Evolutionary conservation across 2,329 filamentous ascomycete species (phyloP).

Genomic region (Drechslerella coelobrocha): DNA sequence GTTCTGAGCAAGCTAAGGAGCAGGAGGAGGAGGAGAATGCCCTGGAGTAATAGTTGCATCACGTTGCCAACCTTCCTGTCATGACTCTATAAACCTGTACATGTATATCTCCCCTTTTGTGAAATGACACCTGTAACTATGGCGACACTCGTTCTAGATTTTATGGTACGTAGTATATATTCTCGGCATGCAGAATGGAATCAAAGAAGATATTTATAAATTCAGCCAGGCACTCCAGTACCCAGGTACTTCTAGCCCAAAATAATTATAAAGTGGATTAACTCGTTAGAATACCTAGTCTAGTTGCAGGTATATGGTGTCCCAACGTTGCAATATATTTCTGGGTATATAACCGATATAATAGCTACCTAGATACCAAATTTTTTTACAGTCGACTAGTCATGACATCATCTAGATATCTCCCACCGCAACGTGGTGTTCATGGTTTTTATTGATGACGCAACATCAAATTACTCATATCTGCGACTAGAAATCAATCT

Average conservation of each 20-base stretch:
- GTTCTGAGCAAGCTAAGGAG: slow-evolving; percentile 4
- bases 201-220: neutral
- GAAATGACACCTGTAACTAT: neutral
- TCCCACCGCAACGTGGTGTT: slow-evolving; percentile 1
- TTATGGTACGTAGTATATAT: neutral
- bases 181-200: neutral
- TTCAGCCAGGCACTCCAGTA: no score
- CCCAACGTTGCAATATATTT: neutral
- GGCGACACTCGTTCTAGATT: neutral
- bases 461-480: slow-evolving; percentile 3
- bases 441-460: neutral
- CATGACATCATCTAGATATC: slow-evolving; percentile 5
- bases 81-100: neutral
- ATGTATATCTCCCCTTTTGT: slow-evolving; percentile 5
- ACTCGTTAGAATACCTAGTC: neutral
- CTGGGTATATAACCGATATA: neutral
- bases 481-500: neutral
- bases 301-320: neutral
- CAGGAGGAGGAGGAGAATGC: neutral
- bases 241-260: neutral
- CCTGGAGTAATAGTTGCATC: neutral
- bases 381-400: neutral
- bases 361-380: neutral
- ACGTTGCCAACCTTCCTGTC: slow-evolving; percentile 5
- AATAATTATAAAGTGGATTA: neutral